phyloP scores from a whole-genome alignment of 2,329 filamentous ascomycete species.

The Colletotrichum horii region DNA sequence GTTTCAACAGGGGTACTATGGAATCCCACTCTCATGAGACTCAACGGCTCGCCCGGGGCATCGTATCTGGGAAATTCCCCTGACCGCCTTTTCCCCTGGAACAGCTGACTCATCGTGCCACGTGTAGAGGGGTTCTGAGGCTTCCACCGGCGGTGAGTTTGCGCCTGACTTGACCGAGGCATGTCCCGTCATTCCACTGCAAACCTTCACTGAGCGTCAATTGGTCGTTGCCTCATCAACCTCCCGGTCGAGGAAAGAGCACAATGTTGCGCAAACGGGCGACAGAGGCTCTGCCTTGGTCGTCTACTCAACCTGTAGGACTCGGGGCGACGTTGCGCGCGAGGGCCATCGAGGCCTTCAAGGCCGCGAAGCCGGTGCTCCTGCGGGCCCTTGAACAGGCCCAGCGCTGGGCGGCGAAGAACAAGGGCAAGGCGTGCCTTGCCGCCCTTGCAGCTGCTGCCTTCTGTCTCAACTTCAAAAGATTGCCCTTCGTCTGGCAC shows the following conservation, averaged over 20 bases:
- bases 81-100: neutral
- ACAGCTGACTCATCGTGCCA: neutral
- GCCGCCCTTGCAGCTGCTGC: neutral
- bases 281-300: neutral
- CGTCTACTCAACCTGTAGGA: neutral
- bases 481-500: slow-evolving; percentile 3
- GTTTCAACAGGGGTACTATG: neutral
- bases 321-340: neutral
- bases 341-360: neutral
- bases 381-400: neutral
- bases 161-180: neutral
- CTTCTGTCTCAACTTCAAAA: neutral
- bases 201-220: neutral
- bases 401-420: neutral
- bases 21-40: neutral
- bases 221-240: neutral
- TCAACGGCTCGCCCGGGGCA: neutral
- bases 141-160: neutral
- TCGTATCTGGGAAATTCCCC: neutral
- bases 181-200: neutral
- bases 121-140: neutral
- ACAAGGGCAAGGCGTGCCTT: neutral
- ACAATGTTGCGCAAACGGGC: neutral
- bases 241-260: neutral
- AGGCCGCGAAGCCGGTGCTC: neutral